phyloP scores from a whole-genome alignment of 192 early-diverging fungal species.

The Entrophospora sp. region DNA sequence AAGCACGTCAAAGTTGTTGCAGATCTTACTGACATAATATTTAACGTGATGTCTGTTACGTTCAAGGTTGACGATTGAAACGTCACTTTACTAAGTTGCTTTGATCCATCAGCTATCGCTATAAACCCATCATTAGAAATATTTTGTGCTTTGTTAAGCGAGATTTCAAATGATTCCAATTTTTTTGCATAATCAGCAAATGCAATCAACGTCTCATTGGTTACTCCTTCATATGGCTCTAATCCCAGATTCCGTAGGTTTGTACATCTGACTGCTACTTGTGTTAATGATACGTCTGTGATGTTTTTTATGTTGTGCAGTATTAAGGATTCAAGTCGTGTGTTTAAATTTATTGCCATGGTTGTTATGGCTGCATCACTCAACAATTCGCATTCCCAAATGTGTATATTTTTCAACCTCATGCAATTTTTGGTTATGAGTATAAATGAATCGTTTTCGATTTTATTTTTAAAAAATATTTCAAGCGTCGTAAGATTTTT shows the following conservation, averaged over 20 bases:
- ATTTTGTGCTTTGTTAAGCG: background rate
- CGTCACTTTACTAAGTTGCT: background rate
- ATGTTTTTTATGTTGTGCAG: slow-evolving; percentile 12
- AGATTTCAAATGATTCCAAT: slow-evolving; percentile 12
- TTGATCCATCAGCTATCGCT: background rate
- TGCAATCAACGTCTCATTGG: background rate
- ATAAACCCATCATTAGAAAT: slow-evolving; percentile 14
- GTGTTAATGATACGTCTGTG: slow-evolving; percentile 4
- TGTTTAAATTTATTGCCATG: background rate
- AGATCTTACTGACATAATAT: background rate
- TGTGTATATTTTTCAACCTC: slow-evolving; percentile 10
- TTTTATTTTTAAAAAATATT: slow-evolving; percentile 7
- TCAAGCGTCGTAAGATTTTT: slow-evolving; percentile 1
- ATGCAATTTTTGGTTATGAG: background rate
- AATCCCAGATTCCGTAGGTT: slow-evolving; percentile 12
- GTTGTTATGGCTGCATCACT: background rate
- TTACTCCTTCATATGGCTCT: slow-evolving; percentile 13
- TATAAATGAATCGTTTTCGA: background rate
- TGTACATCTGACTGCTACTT: slow-evolving; percentile 1
- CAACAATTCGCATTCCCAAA: slow-evolving; percentile 12
- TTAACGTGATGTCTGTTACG: slow-evolving; percentile 9
- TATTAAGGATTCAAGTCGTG: slow-evolving; percentile 10
- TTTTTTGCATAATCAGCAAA: slow-evolving; percentile 2
- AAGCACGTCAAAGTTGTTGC: background rate
- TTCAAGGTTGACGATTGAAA: slow-evolving; percentile 4